Conservation (phyloP, 2,329 filamentous ascomycete genomes). For the Didymella pomorum region DNA sequence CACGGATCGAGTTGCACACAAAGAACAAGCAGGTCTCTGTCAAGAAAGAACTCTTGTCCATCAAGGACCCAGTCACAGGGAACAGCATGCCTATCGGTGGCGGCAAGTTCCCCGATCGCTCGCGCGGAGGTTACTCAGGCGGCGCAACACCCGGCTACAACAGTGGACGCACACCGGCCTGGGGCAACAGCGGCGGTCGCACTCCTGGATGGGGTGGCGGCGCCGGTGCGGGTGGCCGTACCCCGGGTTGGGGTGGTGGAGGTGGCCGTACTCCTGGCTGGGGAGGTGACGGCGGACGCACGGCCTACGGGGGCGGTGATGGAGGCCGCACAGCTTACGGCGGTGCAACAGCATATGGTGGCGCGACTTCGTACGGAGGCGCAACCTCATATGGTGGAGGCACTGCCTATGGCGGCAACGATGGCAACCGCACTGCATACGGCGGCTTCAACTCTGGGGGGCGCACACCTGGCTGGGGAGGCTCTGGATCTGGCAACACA, state of each 20-base stretch:
- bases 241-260: constrained; percentile 55
- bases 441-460: constrained; percentile 63
- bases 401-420: constrained; percentile 46
- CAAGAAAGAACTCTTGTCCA: constrained; percentile 78
- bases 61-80: constrained; percentile 83
- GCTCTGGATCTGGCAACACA: constrained; percentile 54
- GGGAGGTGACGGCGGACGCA: constrained; percentile 56
- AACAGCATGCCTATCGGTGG: constrained; percentile 74
- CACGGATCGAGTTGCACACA: constrained; percentile 90
- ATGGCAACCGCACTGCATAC: constrained; percentile 53
- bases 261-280: constrained; percentile 57
- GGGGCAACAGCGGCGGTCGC: constrained; percentile 38
- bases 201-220: constrained; percentile 61
- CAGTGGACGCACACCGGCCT: constrained; percentile 47
- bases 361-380: constrained; percentile 74
- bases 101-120: constrained; percentile 47
- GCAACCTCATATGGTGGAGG: constrained; percentile 75
- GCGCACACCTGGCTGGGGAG: constrained; percentile 62
- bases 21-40: constrained; percentile 92
- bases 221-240: constrained; percentile 49
- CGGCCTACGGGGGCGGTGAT: constrained; percentile 49
- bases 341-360: constrained; percentile 55
- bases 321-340: constrained; percentile 53
- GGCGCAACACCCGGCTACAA: constrained; percentile 48
- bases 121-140: constrained; percentile 50